Evolutionary conservation across 768 basidiomycete genomes (phyloP).

Genomic region (Phlegmacium glaucopus): DNA sequence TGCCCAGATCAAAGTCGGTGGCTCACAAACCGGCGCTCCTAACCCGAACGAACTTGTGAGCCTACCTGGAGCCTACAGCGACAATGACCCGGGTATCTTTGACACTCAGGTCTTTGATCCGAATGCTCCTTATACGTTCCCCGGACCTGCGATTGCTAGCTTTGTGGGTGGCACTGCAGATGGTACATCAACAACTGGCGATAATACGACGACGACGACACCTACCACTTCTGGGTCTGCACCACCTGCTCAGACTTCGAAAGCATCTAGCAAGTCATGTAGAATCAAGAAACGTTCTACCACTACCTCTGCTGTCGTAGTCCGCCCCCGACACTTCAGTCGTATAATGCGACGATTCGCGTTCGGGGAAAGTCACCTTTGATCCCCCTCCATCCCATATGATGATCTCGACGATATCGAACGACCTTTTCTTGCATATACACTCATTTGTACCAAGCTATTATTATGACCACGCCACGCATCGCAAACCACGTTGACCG

Average conservation of each 20-base stretch:
- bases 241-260: not conserved
- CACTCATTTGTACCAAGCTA: no score
- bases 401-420: not conserved
- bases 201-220: constrained; percentile 3
- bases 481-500: constrained; percentile 13
- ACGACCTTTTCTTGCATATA: no score
- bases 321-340: constrained; percentile 28
- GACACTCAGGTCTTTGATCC: constrained; percentile 41
- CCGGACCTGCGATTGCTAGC: constrained; percentile 47
- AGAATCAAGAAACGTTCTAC: constrained; percentile 17
- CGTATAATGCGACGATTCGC: constrained; percentile 31
- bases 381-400: not conserved
- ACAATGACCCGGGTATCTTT: constrained; percentile 69
- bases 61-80: constrained; percentile 72
- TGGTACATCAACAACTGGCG: constrained; percentile 3
- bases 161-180: constrained; percentile 23
- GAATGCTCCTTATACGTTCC: constrained; percentile 37
- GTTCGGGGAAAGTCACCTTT: constrained; percentile 15
- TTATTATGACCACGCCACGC: constrained; percentile 4
- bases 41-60: constrained; percentile 47
- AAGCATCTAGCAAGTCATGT: constrained; percentile 9
- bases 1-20: constrained; percentile 52
- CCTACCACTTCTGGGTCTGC: constrained; percentile 3
- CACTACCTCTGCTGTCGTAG: constrained; percentile 5
- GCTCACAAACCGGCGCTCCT: constrained; percentile 49